These are phyloP conservation scores for Aureobasidium pullulans DNA, from an alignment of 2,329 filamentous ascomycete genomes.

Conservation along the genomic window DNA sequence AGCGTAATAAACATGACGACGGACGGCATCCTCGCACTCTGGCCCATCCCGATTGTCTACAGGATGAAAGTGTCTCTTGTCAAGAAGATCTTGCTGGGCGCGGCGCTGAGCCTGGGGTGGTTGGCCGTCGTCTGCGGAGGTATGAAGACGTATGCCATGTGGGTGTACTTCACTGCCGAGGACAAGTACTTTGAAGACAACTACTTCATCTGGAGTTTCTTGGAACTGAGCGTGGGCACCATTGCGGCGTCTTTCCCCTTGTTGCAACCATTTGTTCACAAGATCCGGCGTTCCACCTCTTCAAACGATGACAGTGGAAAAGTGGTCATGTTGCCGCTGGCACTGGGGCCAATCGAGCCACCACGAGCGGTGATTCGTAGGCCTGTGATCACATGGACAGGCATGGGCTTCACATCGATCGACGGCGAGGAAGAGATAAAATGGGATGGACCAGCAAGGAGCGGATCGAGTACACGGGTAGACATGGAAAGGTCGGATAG, in stretches of 20 bases:
- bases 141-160: background rate
- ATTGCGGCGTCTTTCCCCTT: background rate
- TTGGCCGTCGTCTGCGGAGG: background rate
- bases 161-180: background rate
- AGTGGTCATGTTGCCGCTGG: background rate
- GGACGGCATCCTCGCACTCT: background rate
- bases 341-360: background rate
- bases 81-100: background rate
- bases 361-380: background rate
- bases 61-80: background rate
- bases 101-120: background rate
- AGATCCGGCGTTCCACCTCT: background rate
- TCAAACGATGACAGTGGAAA: background rate
- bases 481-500: background rate
- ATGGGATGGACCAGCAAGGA: background rate
- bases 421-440: background rate
- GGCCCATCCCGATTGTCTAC: background rate
- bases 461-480: background rate
- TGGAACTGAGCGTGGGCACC: background rate
- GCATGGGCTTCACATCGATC: background rate
- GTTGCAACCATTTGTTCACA: background rate
- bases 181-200: constrained; percentile 1
- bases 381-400: constrained; percentile 1
- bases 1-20: background rate
- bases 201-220: background rate